Conservation (phyloP, 495 filamentous ascomycete species). For the Xylaria scruposa region DNA sequence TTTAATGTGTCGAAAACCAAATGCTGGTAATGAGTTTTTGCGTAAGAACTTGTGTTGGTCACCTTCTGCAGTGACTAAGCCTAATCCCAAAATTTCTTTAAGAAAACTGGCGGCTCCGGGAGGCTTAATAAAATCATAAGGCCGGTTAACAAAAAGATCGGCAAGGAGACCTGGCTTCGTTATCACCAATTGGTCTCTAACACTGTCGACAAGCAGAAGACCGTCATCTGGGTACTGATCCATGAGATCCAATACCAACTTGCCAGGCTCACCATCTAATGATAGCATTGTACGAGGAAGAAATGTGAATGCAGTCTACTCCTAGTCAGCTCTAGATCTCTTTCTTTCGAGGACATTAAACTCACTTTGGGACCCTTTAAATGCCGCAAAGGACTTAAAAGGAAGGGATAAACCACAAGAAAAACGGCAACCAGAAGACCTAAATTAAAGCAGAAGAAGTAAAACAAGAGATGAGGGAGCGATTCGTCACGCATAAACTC, state of each 20-base stretch:
- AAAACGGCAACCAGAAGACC: conserved; percentile 44
- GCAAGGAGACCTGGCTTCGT: conserved; percentile 63
- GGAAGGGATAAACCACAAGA: conserved; percentile 59
- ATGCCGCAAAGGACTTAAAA: conserved; percentile 62
- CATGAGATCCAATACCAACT: conserved; percentile 60
- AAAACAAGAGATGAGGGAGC: not conserved
- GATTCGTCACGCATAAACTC: not conserved
- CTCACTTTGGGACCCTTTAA: conserved; percentile 57
- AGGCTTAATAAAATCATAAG: conserved; percentile 76
- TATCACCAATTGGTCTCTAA: conserved; percentile 48
- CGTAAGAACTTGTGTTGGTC: conserved; percentile 76
- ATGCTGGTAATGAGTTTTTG: conserved; percentile 74
- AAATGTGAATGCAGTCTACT: not conserved
- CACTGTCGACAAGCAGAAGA: conserved; percentile 57
- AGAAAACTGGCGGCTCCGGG: conserved; percentile 56
- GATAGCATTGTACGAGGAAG: not conserved
- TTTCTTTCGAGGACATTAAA: not conserved
- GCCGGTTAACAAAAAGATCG: conserved; percentile 65
- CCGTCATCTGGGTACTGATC: conserved; percentile 72
- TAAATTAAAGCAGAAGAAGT: conserved; percentile 5
- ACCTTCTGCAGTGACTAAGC: conserved; percentile 74
- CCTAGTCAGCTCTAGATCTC: not conserved
- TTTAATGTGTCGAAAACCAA: conserved; percentile 76
- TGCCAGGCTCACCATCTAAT: conserved; percentile 46
- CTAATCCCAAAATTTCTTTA: conserved; percentile 66